Evolutionary conservation across 2,329 filamentous ascomycete species (phyloP).

Genomic region (Monilinia fructicola): DNA sequence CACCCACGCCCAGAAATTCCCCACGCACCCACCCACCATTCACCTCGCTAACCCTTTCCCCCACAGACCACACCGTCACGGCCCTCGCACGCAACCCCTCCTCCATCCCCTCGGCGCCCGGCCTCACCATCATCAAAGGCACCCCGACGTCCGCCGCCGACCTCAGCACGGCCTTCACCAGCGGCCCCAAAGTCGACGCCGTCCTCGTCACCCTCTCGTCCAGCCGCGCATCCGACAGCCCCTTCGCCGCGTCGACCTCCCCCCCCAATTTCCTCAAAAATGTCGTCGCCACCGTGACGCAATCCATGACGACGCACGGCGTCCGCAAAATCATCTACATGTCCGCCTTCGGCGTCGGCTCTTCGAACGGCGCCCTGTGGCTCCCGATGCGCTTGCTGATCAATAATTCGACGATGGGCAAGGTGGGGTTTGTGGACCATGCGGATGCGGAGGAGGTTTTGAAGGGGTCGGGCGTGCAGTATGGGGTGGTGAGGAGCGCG

Average conservation of each 20-base stretch:
- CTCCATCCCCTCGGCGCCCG: conserved; percentile 37
- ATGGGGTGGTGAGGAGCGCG: conserved; percentile 28
- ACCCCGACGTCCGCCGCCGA: neutral
- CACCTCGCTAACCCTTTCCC: conserved; percentile 22
- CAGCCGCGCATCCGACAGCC: conserved; percentile 47
- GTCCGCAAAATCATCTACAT: conserved; percentile 49
- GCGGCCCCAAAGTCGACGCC: conserved; percentile 37
- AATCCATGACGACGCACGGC: conserved; percentile 43
- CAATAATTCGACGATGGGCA: conserved; percentile 45
- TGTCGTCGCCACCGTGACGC: conserved; percentile 12
- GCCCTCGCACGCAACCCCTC: conserved; percentile 47
- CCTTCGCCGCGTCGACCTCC: conserved; percentile 44
- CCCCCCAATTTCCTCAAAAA: conserved; percentile 16
- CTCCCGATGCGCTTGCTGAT: conserved; percentile 48
- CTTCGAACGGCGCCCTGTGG: conserved; percentile 46
- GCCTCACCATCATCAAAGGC: conserved; percentile 46
- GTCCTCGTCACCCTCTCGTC: conserved; percentile 53
- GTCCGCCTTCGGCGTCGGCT: conserved; percentile 51
- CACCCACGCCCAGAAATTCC: neutral
- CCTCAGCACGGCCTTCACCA: conserved; percentile 26
- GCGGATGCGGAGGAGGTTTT: conserved; percentile 36
- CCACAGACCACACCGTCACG: conserved; percentile 46
- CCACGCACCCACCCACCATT: neutral
- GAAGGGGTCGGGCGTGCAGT: conserved; percentile 24
- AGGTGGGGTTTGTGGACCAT: conserved; percentile 49